Conservation (phyloP, 2,329 filamentous ascomycete genomes). For the Arthrocladium fulminans region DNA sequence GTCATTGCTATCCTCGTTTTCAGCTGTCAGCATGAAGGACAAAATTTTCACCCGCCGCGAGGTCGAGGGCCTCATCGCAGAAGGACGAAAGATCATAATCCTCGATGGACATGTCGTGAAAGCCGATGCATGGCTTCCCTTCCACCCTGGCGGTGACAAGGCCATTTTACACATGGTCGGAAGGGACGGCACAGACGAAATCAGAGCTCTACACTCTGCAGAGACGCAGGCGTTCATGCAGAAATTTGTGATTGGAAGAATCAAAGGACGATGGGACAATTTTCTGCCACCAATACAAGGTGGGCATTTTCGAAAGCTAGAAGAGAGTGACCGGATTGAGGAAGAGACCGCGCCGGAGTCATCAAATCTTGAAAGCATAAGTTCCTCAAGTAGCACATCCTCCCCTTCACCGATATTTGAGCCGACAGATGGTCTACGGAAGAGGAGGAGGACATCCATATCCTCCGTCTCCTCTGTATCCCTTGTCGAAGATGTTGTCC, state of each 20-base stretch:
- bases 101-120: slow-evolving; percentile 74
- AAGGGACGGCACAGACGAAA: slow-evolving; percentile 87
- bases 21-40: slow-evolving; percentile 32
- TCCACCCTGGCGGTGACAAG: slow-evolving; percentile 86
- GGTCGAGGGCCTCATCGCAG: slow-evolving; percentile 74
- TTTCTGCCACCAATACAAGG: slow-evolving; percentile 89
- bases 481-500: slow-evolving; percentile 26
- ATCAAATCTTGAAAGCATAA: slow-evolving; percentile 9
- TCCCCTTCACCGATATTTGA: slow-evolving; percentile 60
- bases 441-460: slow-evolving; percentile 24
- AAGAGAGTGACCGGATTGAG: slow-evolving; percentile 31
- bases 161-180: slow-evolving; percentile 90
- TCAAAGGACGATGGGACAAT: slow-evolving; percentile 76
- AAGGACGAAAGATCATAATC: slow-evolving; percentile 71
- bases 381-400: slow-evolving; percentile 18
- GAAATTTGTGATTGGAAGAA: slow-evolving; percentile 71
- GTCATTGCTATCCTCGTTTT: not conserved
- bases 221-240: slow-evolving; percentile 70
- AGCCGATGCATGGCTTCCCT: slow-evolving; percentile 78
- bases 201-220: slow-evolving; percentile 74
- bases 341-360: slow-evolving; percentile 26
- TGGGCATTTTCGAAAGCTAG: slow-evolving; percentile 55
- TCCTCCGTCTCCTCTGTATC: slow-evolving; percentile 51
- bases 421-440: slow-evolving; percentile 42
- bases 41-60: slow-evolving; percentile 51